Percentiles rank a stretch among this genome's conserved stretches.
Evolutionary conservation across 2,329 filamentous ascomycete genomes (phyloP).

Genomic region (Dothidotthia symphoricarpi): DNA sequence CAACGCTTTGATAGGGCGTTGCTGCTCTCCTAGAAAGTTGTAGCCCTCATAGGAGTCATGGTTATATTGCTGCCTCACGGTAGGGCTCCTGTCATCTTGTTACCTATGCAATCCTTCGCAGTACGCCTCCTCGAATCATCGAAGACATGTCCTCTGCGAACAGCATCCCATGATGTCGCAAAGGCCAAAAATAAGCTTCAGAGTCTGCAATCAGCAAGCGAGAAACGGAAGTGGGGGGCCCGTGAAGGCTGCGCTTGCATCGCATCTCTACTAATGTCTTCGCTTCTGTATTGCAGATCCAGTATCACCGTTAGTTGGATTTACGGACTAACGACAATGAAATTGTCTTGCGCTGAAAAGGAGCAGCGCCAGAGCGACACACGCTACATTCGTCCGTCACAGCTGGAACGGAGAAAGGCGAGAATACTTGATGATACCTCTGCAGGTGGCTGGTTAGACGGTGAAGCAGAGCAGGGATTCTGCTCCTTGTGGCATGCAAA

Average conservation of each 20-base stretch:
- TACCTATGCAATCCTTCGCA: constrained; percentile 3
- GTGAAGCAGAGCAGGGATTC: constrained; percentile 28
- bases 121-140: constrained; percentile 8
- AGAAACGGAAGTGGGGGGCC: constrained; percentile 8
- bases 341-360: constrained; percentile 19
- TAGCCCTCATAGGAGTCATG: too few relatives aligned
- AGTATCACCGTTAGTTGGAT: constrained; percentile 20
- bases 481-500: constrained; percentile 18
- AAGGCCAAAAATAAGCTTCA: constrained; percentile 25
- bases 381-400: too few relatives aligned
- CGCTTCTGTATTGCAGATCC: constrained; percentile 21
- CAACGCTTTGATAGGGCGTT: neutral
- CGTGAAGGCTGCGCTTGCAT: constrained; percentile 12
- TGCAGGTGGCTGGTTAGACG: constrained; percentile 22
- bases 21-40: neutral
- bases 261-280: constrained; percentile 8
- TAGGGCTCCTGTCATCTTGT: too few relatives aligned
- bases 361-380: constrained; percentile 1
- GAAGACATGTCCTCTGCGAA: constrained; percentile 1
- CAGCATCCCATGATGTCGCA: constrained; percentile 6
- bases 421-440: too few relatives aligned
- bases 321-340: constrained; percentile 8
- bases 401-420: too few relatives aligned
- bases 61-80: too few relatives aligned
- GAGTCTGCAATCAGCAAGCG: constrained; percentile 19